These are phyloP conservation scores for Beauveria scarabaeidicola DNA, from an alignment of 2,329 filamentous ascomycete species.

Conservation along the genomic window DNA sequence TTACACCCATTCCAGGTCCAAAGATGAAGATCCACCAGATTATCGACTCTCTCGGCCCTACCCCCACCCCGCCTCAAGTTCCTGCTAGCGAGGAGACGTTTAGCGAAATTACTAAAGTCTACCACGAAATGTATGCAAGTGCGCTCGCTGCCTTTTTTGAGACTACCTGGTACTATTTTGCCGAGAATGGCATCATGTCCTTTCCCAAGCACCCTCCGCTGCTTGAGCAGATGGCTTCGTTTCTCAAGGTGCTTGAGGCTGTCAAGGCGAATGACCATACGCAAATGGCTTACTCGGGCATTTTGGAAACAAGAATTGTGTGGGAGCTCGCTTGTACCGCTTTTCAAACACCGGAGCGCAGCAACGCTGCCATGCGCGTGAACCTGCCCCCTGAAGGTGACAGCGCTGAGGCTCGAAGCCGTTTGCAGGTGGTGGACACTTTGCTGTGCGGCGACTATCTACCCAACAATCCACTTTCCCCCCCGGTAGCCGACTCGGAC, in stretches of 20 bases:
- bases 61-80: constrained; percentile 46
- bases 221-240: constrained; percentile 58
- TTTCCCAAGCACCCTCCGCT: constrained; percentile 46
- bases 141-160: constrained; percentile 72
- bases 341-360: constrained; percentile 29
- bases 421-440: constrained; percentile 67
- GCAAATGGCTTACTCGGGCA: constrained; percentile 45
- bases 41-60: constrained; percentile 51
- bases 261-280: constrained; percentile 40
- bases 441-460: constrained; percentile 67
- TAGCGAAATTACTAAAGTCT: constrained; percentile 63
- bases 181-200: constrained; percentile 35
- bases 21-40: constrained; percentile 69
- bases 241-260: constrained; percentile 47
- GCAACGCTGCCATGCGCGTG: constrained; percentile 24
- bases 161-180: constrained; percentile 67
- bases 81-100: constrained; percentile 43
- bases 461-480: constrained; percentile 44
- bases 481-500: constrained; percentile 41
- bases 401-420: constrained; percentile 54
- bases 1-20: constrained; percentile 38
- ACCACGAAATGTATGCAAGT: constrained; percentile 65
- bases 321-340: constrained; percentile 50
- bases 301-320: constrained; percentile 50
- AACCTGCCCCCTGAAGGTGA: constrained; percentile 47